Evolutionary conservation across 352 stramenopile genomes (phyloP), one percentile per base, ranked within the genome.

Genomic region (Pythium dissotocum): DNA sequence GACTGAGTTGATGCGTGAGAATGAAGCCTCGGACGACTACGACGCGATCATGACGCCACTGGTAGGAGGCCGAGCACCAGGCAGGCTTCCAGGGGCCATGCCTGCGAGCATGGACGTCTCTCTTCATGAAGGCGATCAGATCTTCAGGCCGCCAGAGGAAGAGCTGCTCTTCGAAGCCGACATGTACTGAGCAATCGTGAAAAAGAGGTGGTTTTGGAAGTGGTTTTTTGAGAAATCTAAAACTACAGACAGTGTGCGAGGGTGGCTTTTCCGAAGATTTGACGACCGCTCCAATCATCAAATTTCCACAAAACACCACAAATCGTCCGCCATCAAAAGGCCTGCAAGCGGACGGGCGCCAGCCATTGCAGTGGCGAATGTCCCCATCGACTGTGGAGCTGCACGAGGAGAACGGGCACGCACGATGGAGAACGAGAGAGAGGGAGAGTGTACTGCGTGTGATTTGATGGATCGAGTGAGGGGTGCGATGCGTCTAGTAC

Each of bases 11-110:
- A 91, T 95, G 82, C 88, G 88, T 57, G 88, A 95, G 55, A 85
- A 95, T 73, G 88, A 95, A 59, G 84, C 86, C 13, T 91, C 85
- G 46, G 88, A 95, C 70, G 88, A 95, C 76, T 95, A 95, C 75
- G 88, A 95, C 75, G 88, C 94, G 78, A 91, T 95, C 54, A 94
- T 94, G 88, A 95, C 88, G 52, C 88, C 88, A 26, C 77, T 95
- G 9, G 91, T 87, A 13, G 72, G 75, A 9, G 80, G 70, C 1
- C 36, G 88, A 96, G 51, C 14, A 52, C 44, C 6, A 18, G 44
- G 5, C 6, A 52, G 13, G 33, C 33, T 38, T 6, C 33, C 33
- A 10, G 33, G 33, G 6, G 33, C 33, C 6, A 38, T 38, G 33
- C 33, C 33, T 10, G 14, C 21, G 21, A 52, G 44, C 21, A 26